A percentile compares a stretch with the other conserved stretches of the same genome.
These are phyloP conservation scores for Tubosaeta sp. DNA, from an alignment of 768 basidiomycete genomes.

Conservation along the genomic window DNA sequence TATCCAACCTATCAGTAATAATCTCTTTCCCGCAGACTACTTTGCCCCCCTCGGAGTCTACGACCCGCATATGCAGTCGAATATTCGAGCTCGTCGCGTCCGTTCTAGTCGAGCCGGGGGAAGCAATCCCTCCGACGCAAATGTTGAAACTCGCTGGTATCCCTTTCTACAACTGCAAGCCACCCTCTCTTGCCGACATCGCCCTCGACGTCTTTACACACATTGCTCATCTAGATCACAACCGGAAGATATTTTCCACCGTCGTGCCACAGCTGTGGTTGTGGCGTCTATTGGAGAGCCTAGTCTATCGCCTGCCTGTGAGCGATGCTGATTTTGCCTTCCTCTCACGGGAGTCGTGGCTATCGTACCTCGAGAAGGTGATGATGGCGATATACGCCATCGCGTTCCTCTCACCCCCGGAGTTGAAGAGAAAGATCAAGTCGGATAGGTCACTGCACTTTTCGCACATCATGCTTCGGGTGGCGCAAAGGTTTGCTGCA, in stretches of 20 bases:
- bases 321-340: slow-evolving; percentile 70
- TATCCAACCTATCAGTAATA: slow-evolving; percentile 55
- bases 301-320: slow-evolving; percentile 84
- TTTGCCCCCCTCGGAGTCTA: slow-evolving; percentile 37
- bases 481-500: slow-evolving; percentile 61
- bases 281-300: slow-evolving; percentile 58
- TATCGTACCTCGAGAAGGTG: slow-evolving; percentile 75
- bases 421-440: slow-evolving; percentile 69
- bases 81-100: slow-evolving; percentile 68
- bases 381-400: slow-evolving; percentile 84
- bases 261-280: slow-evolving; percentile 56
- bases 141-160: slow-evolving; percentile 52
- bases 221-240: slow-evolving; percentile 70
- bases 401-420: slow-evolving; percentile 75
- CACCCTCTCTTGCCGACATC: slow-evolving; percentile 60
- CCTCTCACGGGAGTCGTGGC: slow-evolving; percentile 59
- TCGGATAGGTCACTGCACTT: slow-evolving; percentile 63
- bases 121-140: slow-evolving; percentile 60
- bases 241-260: slow-evolving; percentile 67
- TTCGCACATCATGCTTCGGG: slow-evolving; percentile 62
- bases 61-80: slow-evolving; percentile 49
- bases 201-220: slow-evolving; percentile 87
- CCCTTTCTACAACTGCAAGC: slow-evolving; percentile 41
- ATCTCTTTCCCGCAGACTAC: slow-evolving; percentile 44
- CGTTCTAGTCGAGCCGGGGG: slow-evolving; percentile 65